Percentiles rank a stretch among this genome's conserved stretches.
Evolutionary conservation across 2,329 filamentous ascomycete species (phyloP).

Genomic region (Aspergillus novofumigatus): DNA sequence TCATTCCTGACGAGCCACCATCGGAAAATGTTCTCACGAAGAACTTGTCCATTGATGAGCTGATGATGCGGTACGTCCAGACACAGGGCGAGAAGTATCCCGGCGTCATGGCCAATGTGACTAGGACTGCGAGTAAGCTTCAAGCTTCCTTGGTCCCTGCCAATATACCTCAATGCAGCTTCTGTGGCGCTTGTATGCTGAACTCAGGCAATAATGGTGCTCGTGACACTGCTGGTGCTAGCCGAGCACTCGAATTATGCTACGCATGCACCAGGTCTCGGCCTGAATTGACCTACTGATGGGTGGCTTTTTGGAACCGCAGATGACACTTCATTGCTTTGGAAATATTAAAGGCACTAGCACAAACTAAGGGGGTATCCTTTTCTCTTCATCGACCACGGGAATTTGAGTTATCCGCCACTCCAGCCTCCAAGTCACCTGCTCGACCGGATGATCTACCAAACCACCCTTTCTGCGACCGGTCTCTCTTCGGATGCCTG

Average conservation of each 20-base stretch:
- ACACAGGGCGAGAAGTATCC: constrained; percentile 82
- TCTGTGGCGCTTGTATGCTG: constrained; percentile 67
- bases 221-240: constrained; percentile 47
- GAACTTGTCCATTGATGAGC: constrained; percentile 81
- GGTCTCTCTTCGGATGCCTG: constrained; percentile 19
- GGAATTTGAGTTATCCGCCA: constrained; percentile 18
- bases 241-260: constrained; percentile 44
- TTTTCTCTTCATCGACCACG: constrained; percentile 8
- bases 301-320: background rate
- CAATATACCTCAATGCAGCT: constrained; percentile 49
- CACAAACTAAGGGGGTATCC: background rate
- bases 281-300: constrained; percentile 23
- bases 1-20: constrained; percentile 39
- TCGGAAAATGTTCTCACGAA: constrained; percentile 34
- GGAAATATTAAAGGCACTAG: background rate
- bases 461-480: constrained; percentile 27
- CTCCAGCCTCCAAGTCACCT: constrained; percentile 29
- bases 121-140: constrained; percentile 83
- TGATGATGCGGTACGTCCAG: constrained; percentile 85
- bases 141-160: constrained; percentile 39
- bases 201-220: constrained; percentile 51
- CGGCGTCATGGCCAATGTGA: constrained; percentile 91
- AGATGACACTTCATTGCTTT: background rate
- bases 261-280: constrained; percentile 44
- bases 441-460: constrained; percentile 23